Evolutionary conservation across 768 basidiomycete genomes (phyloP).

Genomic region (Tylopilus intermedius): DNA sequence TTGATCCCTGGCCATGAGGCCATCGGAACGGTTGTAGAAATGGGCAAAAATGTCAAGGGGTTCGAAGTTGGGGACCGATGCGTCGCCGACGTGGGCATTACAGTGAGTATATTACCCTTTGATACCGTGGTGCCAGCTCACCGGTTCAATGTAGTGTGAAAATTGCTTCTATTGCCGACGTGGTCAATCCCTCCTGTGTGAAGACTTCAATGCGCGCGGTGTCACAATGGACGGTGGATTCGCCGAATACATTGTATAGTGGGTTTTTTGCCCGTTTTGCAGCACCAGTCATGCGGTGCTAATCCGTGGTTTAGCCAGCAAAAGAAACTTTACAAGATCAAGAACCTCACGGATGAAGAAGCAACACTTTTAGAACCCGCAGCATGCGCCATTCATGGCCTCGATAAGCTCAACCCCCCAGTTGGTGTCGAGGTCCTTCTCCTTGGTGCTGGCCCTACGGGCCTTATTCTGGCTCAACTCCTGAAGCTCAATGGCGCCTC

Average conservation of each 20-base stretch:
- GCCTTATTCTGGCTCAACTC: constrained; percentile 85
- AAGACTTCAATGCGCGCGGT: constrained; percentile 77
- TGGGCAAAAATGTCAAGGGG: constrained; percentile 76
- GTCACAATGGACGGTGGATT: constrained; percentile 83
- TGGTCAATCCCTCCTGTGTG: constrained; percentile 78
- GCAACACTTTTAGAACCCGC: constrained; percentile 86
- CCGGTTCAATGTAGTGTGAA: constrained; percentile 51
- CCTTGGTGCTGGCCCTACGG: constrained; percentile 87
- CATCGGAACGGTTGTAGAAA: constrained; percentile 65
- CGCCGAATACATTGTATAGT: constrained; percentile 86
- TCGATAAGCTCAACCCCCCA: constrained; percentile 79
- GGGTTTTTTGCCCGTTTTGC: constrained; percentile 21
- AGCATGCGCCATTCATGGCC: constrained; percentile 86
- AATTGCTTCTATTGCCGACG: constrained; percentile 85
- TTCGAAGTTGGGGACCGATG: constrained; percentile 77
- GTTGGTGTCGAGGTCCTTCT: constrained; percentile 83
- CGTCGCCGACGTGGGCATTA: constrained; percentile 75
- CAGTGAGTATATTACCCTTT: constrained; percentile 39
- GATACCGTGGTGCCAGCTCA: background rate
- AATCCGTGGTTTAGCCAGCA: constrained; percentile 40
- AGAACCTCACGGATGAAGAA: constrained; percentile 84
- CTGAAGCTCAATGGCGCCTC: constrained; percentile 83
- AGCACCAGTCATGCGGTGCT: background rate
- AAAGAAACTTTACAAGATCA: constrained; percentile 80
- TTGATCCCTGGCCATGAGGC: constrained; percentile 74